Conservation (phyloP, 75 land plant genomes). For the Selaginella tamariscina region DNA sequence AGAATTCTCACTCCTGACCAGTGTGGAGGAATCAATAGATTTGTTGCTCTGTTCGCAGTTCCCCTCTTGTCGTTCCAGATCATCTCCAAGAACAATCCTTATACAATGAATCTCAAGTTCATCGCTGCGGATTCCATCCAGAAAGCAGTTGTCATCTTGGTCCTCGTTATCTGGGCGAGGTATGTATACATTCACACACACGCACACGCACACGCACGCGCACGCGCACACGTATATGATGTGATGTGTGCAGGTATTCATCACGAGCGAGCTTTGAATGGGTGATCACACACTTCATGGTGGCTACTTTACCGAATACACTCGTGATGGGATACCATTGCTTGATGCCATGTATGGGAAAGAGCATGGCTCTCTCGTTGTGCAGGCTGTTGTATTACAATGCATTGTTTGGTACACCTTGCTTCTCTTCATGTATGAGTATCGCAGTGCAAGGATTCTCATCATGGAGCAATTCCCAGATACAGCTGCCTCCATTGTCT, state of each 20-base stretch:
- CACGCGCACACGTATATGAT: too few relatives aligned
- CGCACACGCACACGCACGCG: too few relatives aligned
- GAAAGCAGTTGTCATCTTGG: neutral
- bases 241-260: too few relatives aligned
- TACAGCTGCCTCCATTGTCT: constrained; percentile 9
- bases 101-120: neutral
- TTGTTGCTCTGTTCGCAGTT: constrained; percentile 9
- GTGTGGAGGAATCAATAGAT: constrained; percentile 8
- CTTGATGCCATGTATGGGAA: constrained; percentile 4
- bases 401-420: constrained; percentile 6
- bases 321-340: constrained; percentile 8
- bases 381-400: neutral
- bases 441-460: constrained; percentile 2
- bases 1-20: constrained; percentile 2
- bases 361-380: neutral
- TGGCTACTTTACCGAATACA: neutral
- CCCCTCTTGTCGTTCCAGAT: constrained; percentile 9
- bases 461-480: constrained; percentile 13
- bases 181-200: too few relatives aligned
- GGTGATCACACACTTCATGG: constrained; percentile 8
- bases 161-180: neutral
- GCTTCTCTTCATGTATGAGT: constrained; percentile 2
- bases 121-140: neutral
- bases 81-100: constrained; percentile 7
- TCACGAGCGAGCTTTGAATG: constrained; percentile 2